Percentiles rank a stretch among this genome's conserved stretches.
phyloP scores from a whole-genome alignment of 345 rosid species.

The Citrus cavaleriei region DNA sequence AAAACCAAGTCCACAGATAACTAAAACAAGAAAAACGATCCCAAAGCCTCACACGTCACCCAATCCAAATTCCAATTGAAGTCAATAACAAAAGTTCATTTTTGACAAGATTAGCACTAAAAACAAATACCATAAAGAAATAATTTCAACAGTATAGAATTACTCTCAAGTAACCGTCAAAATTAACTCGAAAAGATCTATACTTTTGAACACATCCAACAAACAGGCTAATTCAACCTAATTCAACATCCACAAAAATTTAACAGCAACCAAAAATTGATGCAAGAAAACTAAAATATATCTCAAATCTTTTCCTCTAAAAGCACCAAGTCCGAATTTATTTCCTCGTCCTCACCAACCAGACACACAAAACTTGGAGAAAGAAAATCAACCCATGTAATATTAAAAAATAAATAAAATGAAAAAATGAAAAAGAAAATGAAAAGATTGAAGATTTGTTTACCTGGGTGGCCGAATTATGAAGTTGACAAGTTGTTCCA shows the following conservation, averaged over 20 bases:
- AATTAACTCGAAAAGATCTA: constrained; percentile 7
- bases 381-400: neutral
- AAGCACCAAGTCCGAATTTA: neutral
- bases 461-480: constrained; percentile 97
- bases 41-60: neutral
- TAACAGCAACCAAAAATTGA: neutral
- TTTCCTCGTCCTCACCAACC: constrained; percentile 9
- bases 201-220: neutral
- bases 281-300: neutral
- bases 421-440: neutral
- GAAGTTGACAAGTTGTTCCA: constrained; percentile 95
- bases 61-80: neutral
- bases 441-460: neutral
- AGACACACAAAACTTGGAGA: neutral
- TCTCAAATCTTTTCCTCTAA: constrained; percentile 10
- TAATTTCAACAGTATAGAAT: neutral
- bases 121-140: neutral
- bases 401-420: neutral
- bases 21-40: neutral
- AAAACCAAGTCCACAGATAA: neutral
- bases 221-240: neutral
- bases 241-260: neutral
- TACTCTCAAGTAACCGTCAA: neutral
- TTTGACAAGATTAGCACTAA: neutral
- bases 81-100: neutral